Evolutionary conservation across 2,329 filamentous ascomycete genomes (phyloP).

Genomic region (Furcasterigmium furcatum): DNA sequence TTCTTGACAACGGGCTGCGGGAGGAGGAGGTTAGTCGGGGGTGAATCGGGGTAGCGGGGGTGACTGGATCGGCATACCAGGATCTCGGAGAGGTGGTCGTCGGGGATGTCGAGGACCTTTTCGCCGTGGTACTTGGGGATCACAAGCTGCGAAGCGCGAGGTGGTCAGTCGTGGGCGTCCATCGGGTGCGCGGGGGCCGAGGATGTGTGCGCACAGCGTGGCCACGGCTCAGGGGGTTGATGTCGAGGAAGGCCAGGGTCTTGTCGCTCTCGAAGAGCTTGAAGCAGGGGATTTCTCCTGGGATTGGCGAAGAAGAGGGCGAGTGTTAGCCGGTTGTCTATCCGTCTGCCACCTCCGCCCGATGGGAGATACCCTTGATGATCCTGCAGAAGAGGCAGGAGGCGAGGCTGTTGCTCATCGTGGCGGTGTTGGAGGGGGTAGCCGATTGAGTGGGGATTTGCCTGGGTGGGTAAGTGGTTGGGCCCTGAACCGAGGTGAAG

Average conservation of each 20-base stretch:
- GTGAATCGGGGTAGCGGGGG: background rate
- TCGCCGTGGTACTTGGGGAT: conserved; percentile 94
- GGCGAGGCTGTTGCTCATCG: conserved; percentile 44
- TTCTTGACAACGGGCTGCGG: conserved; percentile 76
- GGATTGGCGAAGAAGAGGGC: background rate
- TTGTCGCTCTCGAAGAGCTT: conserved; percentile 96
- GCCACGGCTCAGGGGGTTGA: conserved; percentile 82
- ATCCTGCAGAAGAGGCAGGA: conserved; percentile 98
- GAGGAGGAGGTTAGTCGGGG: background rate
- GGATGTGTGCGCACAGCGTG: conserved; percentile 67
- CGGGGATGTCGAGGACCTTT: conserved; percentile 89
- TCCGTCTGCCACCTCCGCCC: background rate
- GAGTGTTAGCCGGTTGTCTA: background rate
- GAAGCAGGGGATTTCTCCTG: conserved; percentile 93
- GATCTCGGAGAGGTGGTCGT: conserved; percentile 80
- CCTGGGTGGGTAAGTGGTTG: too few species aligned
- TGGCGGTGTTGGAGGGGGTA: background rate
- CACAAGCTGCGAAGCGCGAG: conserved; percentile 65
- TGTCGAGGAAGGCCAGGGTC: conserved; percentile 93
- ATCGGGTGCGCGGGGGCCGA: background rate
- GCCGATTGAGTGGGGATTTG: too few species aligned
- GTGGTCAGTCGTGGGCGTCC: conserved; percentile 5
- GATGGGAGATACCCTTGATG: conserved; percentile 67
- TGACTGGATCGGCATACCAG: conserved; percentile 50
- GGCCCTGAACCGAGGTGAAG: too few species aligned